These are phyloP conservation scores for Aspergillus clavatus DNA, from an alignment of 2,329 filamentous ascomycete species.

Conservation along the genomic window DNA sequence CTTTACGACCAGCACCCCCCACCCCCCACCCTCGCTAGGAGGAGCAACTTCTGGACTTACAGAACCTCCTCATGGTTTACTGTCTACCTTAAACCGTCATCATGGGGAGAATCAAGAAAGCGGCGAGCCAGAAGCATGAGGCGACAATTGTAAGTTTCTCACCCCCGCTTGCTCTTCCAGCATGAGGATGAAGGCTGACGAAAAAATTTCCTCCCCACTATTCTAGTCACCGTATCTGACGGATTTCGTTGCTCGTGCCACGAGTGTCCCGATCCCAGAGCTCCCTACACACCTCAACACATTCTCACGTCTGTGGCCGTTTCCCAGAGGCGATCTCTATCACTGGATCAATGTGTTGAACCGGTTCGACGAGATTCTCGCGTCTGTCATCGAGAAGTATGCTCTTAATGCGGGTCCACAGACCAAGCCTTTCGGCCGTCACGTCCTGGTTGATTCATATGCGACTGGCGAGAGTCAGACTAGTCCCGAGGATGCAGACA, in stretches of 20 bases:
- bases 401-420: constrained; percentile 76
- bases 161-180: constrained; percentile 7
- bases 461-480: constrained; percentile 57
- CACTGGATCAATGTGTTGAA: constrained; percentile 97
- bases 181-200: constrained; percentile 11
- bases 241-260: constrained; percentile 69
- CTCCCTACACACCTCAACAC: constrained; percentile 70
- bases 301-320: constrained; percentile 89
- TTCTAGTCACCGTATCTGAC: constrained; percentile 78
- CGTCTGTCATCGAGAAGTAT: constrained; percentile 76
- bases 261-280: constrained; percentile 60
- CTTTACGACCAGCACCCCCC: constrained; percentile 26
- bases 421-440: constrained; percentile 61
- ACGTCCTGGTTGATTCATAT: constrained; percentile 38
- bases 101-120: constrained; percentile 53
- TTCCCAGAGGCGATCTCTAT: constrained; percentile 90
- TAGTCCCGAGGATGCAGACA: constrained; percentile 50
- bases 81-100: constrained; percentile 27
- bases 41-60: constrained; percentile 23
- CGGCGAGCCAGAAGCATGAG: constrained; percentile 49
- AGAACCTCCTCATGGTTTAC: constrained; percentile 39
- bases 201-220: constrained; percentile 20
- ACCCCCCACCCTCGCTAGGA: constrained; percentile 25
- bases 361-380: constrained; percentile 84
- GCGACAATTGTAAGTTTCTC: constrained; percentile 44